Evolutionary conservation across 2,329 filamentous ascomycete species (phyloP).

Genomic region (Metarhizium anisopliae): DNA sequence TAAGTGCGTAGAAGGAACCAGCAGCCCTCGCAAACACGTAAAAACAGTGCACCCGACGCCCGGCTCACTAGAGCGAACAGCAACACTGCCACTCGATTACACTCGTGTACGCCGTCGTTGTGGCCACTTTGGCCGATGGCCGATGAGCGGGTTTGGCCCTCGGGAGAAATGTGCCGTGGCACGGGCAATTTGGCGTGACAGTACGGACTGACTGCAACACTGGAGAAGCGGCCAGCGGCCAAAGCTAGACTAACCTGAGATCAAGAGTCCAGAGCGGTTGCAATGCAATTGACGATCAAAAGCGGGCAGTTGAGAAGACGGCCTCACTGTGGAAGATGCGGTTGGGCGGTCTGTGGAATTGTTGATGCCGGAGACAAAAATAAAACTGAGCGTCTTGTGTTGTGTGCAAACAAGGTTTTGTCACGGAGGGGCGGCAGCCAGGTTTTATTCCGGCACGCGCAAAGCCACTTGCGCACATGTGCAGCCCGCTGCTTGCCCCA

Average conservation of each 20-base stretch:
- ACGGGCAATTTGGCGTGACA: conserved; percentile 1
- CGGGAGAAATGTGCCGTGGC: conserved; percentile 4
- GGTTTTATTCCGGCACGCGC: conserved; percentile 2
- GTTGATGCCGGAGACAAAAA: not conserved
- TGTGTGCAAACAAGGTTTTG: not conserved
- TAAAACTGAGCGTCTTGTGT: not conserved
- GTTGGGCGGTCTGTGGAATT: not conserved
- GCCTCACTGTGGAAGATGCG: not conserved
- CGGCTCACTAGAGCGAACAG: conserved; percentile 3
- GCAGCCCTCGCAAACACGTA: not conserved
- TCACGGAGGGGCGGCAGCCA: conserved; percentile 1
- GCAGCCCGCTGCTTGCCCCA: too few species aligned
- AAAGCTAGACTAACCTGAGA: conserved; percentile 6
- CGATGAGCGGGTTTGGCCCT: conserved; percentile 6
- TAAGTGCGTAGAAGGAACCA: not conserved
- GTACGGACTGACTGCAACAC: conserved; percentile 1
- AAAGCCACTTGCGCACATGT: not conserved
- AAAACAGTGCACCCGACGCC: not conserved
- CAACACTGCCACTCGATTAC: not conserved
- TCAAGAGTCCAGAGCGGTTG: conserved; percentile 1
- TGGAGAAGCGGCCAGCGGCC: conserved; percentile 7
- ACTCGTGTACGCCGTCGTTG: not conserved
- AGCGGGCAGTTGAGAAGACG: not conserved
- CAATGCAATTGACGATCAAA: conserved; percentile 1
- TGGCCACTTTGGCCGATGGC: conserved; percentile 8